These are phyloP conservation scores for Colletotrichum sp. DNA, from an alignment of 2,329 filamentous ascomycete genomes.

Conservation along the genomic window DNA sequence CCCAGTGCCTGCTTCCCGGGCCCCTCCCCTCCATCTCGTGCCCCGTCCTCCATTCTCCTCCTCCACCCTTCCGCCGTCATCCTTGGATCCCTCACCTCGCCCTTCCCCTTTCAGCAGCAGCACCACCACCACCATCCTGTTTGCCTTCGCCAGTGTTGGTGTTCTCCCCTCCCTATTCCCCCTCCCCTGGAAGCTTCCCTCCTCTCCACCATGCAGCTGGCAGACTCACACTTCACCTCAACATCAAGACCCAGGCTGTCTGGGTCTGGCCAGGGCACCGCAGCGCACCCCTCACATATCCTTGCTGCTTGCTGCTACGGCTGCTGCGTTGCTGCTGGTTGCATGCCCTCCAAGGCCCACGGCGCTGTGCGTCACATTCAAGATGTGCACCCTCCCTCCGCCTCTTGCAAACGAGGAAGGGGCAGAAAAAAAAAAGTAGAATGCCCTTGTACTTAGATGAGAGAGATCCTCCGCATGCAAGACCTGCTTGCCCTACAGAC, in stretches of 20 bases:
- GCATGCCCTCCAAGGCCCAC: neutral
- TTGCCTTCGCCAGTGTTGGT: neutral
- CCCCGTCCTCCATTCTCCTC: neutral
- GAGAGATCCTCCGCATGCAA: neutral
- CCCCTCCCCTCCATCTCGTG: neutral
- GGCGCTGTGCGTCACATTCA: constrained; percentile 10
- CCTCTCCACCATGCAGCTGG: neutral
- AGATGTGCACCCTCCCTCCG: constrained; percentile 1
- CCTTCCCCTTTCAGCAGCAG: neutral
- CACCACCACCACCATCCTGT: neutral
- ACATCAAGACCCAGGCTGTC: neutral
- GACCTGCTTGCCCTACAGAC: neutral
- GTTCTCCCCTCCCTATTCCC: neutral
- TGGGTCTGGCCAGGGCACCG: neutral
- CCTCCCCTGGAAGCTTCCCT: neutral
- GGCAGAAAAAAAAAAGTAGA: neutral
- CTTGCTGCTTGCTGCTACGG: neutral
- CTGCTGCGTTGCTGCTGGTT: neutral
- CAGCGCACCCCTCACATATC: neutral
- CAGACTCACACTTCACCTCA: neutral
- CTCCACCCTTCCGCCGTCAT: neutral
- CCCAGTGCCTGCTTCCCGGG: constrained; percentile 3
- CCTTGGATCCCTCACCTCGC: neutral
- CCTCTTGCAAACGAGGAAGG: neutral
- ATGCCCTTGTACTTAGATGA: constrained; percentile 6